A percentile compares a stretch with the other conserved stretches of the same genome.
Conservation (phyloP, 768 basidiomycete genomes). For the Lactarius hengduanensis region DNA sequence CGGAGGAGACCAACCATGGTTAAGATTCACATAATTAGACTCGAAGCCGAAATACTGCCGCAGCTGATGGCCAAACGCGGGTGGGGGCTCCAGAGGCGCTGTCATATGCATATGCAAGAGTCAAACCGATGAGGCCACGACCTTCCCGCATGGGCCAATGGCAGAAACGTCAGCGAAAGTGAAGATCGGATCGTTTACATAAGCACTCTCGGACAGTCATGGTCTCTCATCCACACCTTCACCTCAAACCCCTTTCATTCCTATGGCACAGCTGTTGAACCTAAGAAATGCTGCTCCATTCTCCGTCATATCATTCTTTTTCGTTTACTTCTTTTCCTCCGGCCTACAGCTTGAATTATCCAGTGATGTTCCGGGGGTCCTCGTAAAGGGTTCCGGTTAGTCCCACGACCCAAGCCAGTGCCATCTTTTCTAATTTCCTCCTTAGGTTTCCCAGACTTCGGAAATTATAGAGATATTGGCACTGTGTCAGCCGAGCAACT, state of each 20-base stretch:
- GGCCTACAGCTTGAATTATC: slow-evolving; percentile 34
- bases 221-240: neutral
- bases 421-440: neutral
- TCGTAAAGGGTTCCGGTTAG: slow-evolving; percentile 17
- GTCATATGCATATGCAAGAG: neutral
- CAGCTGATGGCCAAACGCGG: slow-evolving; percentile 55
- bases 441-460: slow-evolving; percentile 55
- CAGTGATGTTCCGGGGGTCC: slow-evolving; percentile 19
- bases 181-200: neutral
- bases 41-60: slow-evolving; percentile 57
- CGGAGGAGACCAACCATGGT: slow-evolving; percentile 48
- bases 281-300: slow-evolving; percentile 36
- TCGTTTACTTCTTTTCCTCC: slow-evolving; percentile 45
- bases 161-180: too few species aligned
- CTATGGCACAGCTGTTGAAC: slow-evolving; percentile 21
- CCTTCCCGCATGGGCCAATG: too few species aligned
- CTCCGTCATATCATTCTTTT: slow-evolving; percentile 41
- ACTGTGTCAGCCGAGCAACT: slow-evolving; percentile 48
- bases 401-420: neutral
- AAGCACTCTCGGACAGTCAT: neutral
- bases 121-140: too few species aligned
- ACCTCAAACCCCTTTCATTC: neutral
- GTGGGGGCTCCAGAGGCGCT: slow-evolving; percentile 31
- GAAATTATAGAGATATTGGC: slow-evolving; percentile 44
- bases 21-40: slow-evolving; percentile 60